These are phyloP conservation scores for Thelephora ganbajun DNA, from an alignment of 768 basidiomycete species.

Conservation along the genomic window DNA sequence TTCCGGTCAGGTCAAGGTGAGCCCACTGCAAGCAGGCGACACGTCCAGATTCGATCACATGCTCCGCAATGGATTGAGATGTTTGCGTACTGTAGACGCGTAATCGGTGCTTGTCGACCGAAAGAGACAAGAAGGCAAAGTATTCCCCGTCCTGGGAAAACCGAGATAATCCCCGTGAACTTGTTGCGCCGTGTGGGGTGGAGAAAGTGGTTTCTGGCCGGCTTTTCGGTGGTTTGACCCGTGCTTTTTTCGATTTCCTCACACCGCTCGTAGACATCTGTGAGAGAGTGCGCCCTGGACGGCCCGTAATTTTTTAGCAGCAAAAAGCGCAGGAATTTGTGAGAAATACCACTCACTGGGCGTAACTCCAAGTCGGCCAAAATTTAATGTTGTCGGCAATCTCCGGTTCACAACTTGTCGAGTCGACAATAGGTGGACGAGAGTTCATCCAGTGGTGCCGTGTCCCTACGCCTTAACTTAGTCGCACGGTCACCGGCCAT, in stretches of 20 bases:
- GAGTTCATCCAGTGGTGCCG: not conserved
- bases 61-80: too few relatives aligned
- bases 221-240: slow-evolving; percentile 36
- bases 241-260: slow-evolving; percentile 36
- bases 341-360: not conserved
- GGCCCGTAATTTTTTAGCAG: slow-evolving; percentile 20
- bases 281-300: slow-evolving; percentile 8
- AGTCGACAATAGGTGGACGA: not conserved
- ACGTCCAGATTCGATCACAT: too few relatives aligned
- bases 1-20: too few relatives aligned
- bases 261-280: slow-evolving; percentile 4
- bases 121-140: too few relatives aligned
- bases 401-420: not conserved
- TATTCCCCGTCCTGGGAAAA: too few relatives aligned
- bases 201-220: slow-evolving; percentile 39
- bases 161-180: too few relatives aligned
- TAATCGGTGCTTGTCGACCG: too few relatives aligned
- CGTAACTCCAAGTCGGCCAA: too few relatives aligned
- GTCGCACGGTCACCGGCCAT: slow-evolving; percentile 1
- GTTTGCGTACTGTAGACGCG: too few relatives aligned
- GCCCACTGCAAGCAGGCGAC: too few relatives aligned
- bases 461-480: slow-evolving; percentile 1
- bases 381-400: too few relatives aligned
- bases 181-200: slow-evolving; percentile 40
- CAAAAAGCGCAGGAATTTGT: too few relatives aligned